Evolutionary conservation across 371 early-diverging fungal genomes (phyloP).

Genomic region (Rhizopus microsporus): DNA sequence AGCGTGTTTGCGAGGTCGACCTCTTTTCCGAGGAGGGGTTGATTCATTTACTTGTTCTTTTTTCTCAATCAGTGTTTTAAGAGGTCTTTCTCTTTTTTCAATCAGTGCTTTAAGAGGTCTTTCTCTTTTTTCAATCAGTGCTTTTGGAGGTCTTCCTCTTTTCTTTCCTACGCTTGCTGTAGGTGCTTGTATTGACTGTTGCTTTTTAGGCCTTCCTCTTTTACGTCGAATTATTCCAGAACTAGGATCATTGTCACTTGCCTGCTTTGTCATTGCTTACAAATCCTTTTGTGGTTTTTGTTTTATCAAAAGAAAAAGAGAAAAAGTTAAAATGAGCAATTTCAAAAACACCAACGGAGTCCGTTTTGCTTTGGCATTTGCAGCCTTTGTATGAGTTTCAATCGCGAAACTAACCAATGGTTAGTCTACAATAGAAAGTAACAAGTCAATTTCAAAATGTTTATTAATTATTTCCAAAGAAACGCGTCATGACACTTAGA

Average conservation of each 20-base stretch:
- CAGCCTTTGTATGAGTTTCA: too few species aligned
- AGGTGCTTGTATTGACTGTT: too few species aligned
- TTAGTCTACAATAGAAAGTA: too few species aligned
- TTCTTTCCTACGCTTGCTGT: background rate
- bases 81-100: constrained; percentile 2
- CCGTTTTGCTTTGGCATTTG: too few species aligned
- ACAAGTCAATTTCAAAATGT: too few species aligned
- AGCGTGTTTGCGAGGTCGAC: background rate
- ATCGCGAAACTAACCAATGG: too few species aligned
- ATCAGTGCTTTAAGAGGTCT: background rate
- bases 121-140: background rate
- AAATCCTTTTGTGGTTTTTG: too few species aligned
- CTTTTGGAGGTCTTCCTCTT: background rate
- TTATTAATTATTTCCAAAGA: constrained; percentile 79
- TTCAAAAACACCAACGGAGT: too few species aligned
- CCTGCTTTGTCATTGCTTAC: too few species aligned
- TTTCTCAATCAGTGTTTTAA: background rate
- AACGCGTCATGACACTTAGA: constrained; percentile 75
- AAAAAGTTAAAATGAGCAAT: too few species aligned
- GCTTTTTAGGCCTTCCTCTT: background rate
- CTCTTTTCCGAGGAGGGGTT: background rate
- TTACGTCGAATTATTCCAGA: background rate
- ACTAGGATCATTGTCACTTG: too few species aligned
- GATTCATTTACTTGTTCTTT: background rate
- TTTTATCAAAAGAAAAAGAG: too few species aligned